Evolutionary conservation across 139 green algal species (phyloP).

Genomic region (Chlamydomonas incerta): DNA sequence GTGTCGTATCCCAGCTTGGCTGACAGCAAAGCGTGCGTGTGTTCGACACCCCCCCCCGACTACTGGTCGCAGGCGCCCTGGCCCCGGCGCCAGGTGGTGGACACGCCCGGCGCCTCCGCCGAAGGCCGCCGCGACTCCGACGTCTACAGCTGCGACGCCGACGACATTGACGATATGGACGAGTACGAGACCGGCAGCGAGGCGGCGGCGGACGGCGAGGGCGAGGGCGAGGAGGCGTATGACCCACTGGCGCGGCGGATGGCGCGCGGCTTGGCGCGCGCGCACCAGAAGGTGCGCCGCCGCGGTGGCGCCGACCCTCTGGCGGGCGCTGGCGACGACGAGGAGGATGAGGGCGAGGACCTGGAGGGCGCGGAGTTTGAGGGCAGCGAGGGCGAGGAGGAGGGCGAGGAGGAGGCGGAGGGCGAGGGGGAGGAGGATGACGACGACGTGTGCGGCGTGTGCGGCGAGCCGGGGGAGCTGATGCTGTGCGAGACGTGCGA

Average conservation of each 20-base stretch:
- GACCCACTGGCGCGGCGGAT: slow-evolving; percentile 11
- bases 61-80: neutral
- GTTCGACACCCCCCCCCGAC: too few species aligned
- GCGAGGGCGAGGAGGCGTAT: neutral
- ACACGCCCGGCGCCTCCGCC: slow-evolving; percentile 9
- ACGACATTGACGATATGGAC: neutral
- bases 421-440: neutral
- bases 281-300: too few species aligned
- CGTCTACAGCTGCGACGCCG: neutral
- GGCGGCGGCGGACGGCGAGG: neutral
- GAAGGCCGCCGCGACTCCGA: neutral
- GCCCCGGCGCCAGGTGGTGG: neutral
- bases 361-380: neutral
- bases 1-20: too few species aligned
- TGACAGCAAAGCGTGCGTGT: neutral
- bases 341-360: neutral
- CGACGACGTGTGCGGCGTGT: slow-evolving; percentile 39
- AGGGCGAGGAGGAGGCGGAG: slow-evolving; percentile 5
- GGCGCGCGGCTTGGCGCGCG: neutral
- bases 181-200: neutral
- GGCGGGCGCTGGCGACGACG: too few species aligned
- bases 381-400: neutral
- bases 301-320: neutral
- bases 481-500: slow-evolving; percentile 69
- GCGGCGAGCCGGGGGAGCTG: slow-evolving; percentile 53